A percentile compares a stretch with the other conserved stretches of the same genome.
phyloP scores from a whole-genome alignment of 352 stramenopile genomes.

The Phytopythium ostracodes region DNA sequence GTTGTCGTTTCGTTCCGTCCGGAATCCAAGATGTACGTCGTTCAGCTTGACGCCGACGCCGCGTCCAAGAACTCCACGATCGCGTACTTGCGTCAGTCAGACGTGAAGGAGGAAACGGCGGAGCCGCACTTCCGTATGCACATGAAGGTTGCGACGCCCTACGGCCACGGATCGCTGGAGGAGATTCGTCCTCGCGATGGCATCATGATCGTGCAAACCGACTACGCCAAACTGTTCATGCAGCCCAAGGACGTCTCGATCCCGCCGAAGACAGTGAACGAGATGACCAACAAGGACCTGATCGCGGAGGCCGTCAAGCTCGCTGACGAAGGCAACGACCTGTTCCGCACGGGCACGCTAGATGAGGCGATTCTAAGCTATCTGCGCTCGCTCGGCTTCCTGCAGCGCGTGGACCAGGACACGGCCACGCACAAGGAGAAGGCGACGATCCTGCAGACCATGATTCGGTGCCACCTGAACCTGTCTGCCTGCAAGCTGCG shows the following conservation, averaged over 20 bases:
- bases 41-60: conserved; percentile 61
- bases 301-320: conserved; percentile 60
- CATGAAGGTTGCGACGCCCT: conserved; percentile 75
- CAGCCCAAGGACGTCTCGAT: conserved; percentile 74
- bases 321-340: conserved; percentile 64
- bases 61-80: conserved; percentile 56
- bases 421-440: conserved; percentile 82
- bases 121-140: conserved; percentile 71
- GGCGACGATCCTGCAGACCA: conserved; percentile 82
- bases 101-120: conserved; percentile 64
- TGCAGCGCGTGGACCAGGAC: conserved; percentile 78
- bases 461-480: conserved; percentile 87
- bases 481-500: conserved; percentile 85
- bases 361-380: conserved; percentile 77
- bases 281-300: conserved; percentile 81
- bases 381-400: conserved; percentile 56
- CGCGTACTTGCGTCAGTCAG: conserved; percentile 63
- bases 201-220: conserved; percentile 60
- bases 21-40: conserved; percentile 77
- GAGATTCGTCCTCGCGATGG: conserved; percentile 65
- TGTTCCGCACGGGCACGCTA: conserved; percentile 56
- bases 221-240: conserved; percentile 75
- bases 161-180: conserved; percentile 57
- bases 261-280: conserved; percentile 50
- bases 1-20: conserved; percentile 67